Evolutionary conservation across 1,284 basidiomycete genomes (phyloP).

Genomic region (Apiotrichum akiyoshidainum): DNA sequence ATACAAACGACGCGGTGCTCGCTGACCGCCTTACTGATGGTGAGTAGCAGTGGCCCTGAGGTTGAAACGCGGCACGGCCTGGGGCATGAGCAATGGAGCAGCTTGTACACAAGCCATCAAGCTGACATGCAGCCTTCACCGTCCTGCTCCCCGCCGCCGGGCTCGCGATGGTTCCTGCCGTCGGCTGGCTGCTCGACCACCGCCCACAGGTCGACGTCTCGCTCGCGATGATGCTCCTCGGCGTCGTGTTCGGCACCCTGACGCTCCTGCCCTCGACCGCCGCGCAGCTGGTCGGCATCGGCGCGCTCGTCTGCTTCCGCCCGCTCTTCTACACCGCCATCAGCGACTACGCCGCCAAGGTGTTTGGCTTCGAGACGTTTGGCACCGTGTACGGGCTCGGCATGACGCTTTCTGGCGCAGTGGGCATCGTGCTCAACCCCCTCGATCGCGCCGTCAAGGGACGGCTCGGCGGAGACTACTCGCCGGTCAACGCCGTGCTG

Average conservation of each 20-base stretch:
- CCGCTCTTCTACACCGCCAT: slow-evolving; percentile 49
- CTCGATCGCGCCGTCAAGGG: slow-evolving; percentile 40
- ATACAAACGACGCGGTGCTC: slow-evolving; percentile 33
- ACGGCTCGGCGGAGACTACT: slow-evolving; percentile 40
- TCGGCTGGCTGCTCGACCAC: slow-evolving; percentile 38
- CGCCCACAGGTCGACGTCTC: slow-evolving; percentile 37
- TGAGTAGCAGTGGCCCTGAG: slow-evolving; percentile 4
- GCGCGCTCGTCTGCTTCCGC: slow-evolving; percentile 41
- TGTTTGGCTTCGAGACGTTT: slow-evolving; percentile 44
- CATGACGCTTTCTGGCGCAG: slow-evolving; percentile 47
- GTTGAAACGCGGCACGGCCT: background rate
- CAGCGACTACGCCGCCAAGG: slow-evolving; percentile 40
- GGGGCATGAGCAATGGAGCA: too few species aligned
- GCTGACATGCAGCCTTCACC: slow-evolving; percentile 40
- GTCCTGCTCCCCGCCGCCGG: slow-evolving; percentile 50
- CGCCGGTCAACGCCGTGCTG: slow-evolving; percentile 34
- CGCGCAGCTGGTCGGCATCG: slow-evolving; percentile 44
- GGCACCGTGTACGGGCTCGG: slow-evolving; percentile 44
- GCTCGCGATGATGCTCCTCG: slow-evolving; percentile 39
- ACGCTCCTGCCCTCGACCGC: slow-evolving; percentile 32
- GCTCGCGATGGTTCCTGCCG: slow-evolving; percentile 30
- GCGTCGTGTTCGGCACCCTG: slow-evolving; percentile 40
- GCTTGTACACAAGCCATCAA: too few species aligned
- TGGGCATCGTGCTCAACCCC: slow-evolving; percentile 46
- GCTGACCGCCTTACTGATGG: slow-evolving; percentile 41